These are phyloP conservation scores for Jackrogersella minutella DNA, from an alignment of 495 filamentous ascomycete genomes.

Conservation along the genomic window DNA sequence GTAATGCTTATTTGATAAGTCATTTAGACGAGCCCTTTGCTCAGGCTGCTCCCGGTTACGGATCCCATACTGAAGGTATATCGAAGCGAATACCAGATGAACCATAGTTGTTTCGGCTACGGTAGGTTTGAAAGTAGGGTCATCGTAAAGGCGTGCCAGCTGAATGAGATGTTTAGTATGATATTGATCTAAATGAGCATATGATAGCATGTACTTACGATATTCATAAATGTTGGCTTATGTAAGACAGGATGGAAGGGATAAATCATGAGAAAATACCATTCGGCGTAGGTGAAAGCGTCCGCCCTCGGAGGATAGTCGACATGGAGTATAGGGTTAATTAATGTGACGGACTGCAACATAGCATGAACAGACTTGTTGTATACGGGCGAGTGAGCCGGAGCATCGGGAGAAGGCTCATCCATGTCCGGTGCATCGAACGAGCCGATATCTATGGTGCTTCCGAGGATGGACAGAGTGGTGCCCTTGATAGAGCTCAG, in stretches of 20 bases:
- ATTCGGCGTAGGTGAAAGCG: constrained; percentile 68
- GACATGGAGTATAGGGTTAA: constrained; percentile 63
- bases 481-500: constrained; percentile 79
- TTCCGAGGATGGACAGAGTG: constrained; percentile 74
- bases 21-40: constrained; percentile 61
- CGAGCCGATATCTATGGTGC: constrained; percentile 77
- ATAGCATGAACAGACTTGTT: constrained; percentile 76
- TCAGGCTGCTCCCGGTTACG: constrained; percentile 65
- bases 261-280: constrained; percentile 75
- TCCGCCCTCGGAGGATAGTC: constrained; percentile 65
- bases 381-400: constrained; percentile 55
- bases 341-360: constrained; percentile 65
- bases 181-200: neutral
- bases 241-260: constrained; percentile 77
- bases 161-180: constrained; percentile 41
- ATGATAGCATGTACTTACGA: constrained; percentile 58
- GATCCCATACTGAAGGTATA: constrained; percentile 75
- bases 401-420: constrained; percentile 58
- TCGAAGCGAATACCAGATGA: constrained; percentile 80
- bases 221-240: constrained; percentile 70
- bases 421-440: constrained; percentile 71
- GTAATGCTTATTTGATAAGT: constrained; percentile 75
- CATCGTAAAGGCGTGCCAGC: constrained; percentile 69
- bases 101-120: constrained; percentile 72
- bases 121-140: constrained; percentile 65